Evolutionary conservation across 352 stramenopile species (phyloP), one percentile per base, ranked within the genome.

Genomic region (Globisporangium canariense): DNA sequence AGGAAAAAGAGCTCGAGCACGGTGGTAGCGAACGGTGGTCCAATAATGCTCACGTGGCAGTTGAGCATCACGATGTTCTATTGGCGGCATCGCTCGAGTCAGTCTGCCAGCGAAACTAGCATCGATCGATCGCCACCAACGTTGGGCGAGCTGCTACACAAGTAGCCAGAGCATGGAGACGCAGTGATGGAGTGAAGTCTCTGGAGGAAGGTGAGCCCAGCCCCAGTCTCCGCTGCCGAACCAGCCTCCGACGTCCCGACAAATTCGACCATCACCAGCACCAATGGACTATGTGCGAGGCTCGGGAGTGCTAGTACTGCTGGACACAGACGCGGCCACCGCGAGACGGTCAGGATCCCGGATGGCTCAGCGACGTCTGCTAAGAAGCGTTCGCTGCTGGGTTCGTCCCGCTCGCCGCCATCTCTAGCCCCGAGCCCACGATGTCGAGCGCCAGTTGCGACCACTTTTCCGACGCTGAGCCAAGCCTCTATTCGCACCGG

Each of bases 1-100:
- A 73, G 34, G 55, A 78, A 73, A 60, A 74, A 78, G 0, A 50
- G 65, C 46, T 80, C 77, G 9, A 86, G 61, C 28, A 77, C 63
- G 14, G 66, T 49, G 34, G 74, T 69, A 10, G 68, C 69, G 30
- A 68, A 82, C 20, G 73, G 69, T 16, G 75, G 78, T 0, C 78
- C 78, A 56, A 84, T 75, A 59, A 83, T 87, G 52, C 70, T 75
- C 13, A 87, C 65, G 43, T 75, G 71, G 57, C 78, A 87, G 60
- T 81, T 76, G 58, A 66, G 50, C 67, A 86, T 75, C 4, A 86
- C 75, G 20, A 58, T 58, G 30, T 62, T 69, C 18, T n/a, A n/a
- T n/a, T n/a, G n/a, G n/a, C n/a, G n/a, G n/a, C n/a, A n/a, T n/a
- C n/a, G n/a, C n/a, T n/a, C n/a, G n/a, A n/a, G n/a, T n/a, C n/a